These are phyloP conservation scores for Halteria grandinella DNA, from an alignment of 73 alveolate genomes.

Conservation along the genomic window DNA sequence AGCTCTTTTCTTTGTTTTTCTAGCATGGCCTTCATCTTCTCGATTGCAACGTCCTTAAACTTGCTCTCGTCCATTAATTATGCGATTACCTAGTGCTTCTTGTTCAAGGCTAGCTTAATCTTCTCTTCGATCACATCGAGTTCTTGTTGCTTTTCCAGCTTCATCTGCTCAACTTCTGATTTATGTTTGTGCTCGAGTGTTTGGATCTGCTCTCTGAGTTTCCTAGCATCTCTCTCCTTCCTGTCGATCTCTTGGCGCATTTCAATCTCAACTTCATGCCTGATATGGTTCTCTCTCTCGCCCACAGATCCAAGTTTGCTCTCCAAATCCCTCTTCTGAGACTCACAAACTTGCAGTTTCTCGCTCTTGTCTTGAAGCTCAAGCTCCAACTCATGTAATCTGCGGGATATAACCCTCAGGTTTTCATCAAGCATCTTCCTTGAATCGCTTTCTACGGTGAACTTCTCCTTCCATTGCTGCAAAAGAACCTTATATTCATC, in stretches of 20 bases:
- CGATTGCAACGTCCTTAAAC: slow-evolving; percentile 76
- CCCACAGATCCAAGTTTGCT: background rate
- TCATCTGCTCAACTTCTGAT: slow-evolving; percentile 53
- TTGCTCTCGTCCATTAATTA: slow-evolving; percentile 85
- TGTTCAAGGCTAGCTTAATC: slow-evolving; percentile 84
- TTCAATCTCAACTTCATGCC: slow-evolving; percentile 10
- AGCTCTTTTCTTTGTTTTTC: slow-evolving; percentile 95
- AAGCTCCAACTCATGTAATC: slow-evolving; percentile 31
- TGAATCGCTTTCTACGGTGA: slow-evolving; percentile 25
- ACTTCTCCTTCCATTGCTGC: slow-evolving; percentile 47
- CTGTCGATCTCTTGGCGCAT: slow-evolving; percentile 17
- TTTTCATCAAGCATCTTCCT: slow-evolving; percentile 53
- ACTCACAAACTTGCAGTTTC: slow-evolving; percentile 33
- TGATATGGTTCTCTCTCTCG: background rate
- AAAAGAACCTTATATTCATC: slow-evolving; percentile 28
- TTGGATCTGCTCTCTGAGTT: slow-evolving; percentile 54
- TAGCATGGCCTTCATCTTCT: slow-evolving; percentile 89
- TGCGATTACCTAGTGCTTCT: slow-evolving; percentile 89
- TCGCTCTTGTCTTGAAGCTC: slow-evolving; percentile 5
- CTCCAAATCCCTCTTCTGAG: slow-evolving; percentile 49
- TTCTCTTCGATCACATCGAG: slow-evolving; percentile 89
- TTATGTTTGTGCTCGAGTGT: slow-evolving; percentile 61
- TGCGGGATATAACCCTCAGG: slow-evolving; percentile 14
- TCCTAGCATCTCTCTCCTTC: slow-evolving; percentile 30
- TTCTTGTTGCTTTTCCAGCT: slow-evolving; percentile 77